Percentiles rank a stretch among this genome's conserved stretches.
Evolutionary conservation across 345 rosid genomes (phyloP).

Genomic region (Brassica nigra): DNA sequence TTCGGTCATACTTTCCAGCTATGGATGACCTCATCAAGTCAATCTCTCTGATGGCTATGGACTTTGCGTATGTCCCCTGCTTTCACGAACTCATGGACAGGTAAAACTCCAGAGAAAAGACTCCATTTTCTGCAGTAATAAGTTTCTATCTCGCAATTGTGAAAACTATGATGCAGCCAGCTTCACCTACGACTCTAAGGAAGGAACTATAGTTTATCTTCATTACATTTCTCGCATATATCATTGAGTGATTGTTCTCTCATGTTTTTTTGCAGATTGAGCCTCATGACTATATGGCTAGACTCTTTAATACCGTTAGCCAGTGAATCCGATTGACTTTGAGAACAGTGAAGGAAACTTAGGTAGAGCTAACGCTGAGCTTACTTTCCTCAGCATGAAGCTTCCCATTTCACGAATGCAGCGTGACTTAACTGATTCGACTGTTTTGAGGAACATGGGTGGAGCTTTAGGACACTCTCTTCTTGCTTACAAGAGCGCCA

Average conservation of each 20-base stretch:
- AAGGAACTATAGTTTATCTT: constrained; percentile 56
- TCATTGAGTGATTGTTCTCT: constrained; percentile 1
- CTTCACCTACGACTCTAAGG: constrained; percentile 90
- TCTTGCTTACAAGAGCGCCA: too few species aligned
- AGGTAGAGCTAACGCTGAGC: too few species aligned
- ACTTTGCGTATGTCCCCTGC: constrained; percentile 77
- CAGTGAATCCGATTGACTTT: too few species aligned
- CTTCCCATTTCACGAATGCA: too few species aligned
- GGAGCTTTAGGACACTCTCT: too few species aligned
- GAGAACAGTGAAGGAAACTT: too few species aligned
- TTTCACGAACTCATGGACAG: constrained; percentile 98
- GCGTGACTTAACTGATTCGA: too few species aligned
- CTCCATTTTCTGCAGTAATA: too few species aligned
- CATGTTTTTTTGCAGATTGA: constrained; percentile 61
- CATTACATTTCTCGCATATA: not conserved
- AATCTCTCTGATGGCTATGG: constrained; percentile 61
- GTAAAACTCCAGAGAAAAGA: constrained; percentile 40
- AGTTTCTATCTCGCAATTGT: not conserved
- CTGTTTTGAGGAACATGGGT: too few species aligned
- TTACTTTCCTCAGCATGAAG: too few species aligned
- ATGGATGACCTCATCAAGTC: constrained; percentile 75
- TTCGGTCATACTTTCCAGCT: constrained; percentile 62
- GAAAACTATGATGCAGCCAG: constrained; percentile 60
- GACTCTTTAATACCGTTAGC: constrained; percentile 58
- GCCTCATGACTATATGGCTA: constrained; percentile 82